phyloP scores from a whole-genome alignment of 352 stramenopile genomes.

The Elongisporangium anandrum region DNA sequence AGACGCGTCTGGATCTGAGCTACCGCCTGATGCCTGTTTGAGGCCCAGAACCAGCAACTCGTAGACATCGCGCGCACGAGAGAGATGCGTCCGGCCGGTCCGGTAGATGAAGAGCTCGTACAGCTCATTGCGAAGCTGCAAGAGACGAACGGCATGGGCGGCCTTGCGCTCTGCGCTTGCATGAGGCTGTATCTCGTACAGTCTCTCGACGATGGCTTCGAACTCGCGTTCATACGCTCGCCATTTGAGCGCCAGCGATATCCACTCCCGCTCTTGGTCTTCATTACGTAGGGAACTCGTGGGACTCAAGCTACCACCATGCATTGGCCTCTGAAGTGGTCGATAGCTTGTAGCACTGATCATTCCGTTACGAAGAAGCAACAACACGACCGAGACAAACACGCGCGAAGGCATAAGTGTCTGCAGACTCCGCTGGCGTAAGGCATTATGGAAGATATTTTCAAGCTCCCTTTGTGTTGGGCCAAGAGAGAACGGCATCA shows the following conservation, averaged over 20 bases:
- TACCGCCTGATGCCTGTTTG: neutral
- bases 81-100: constrained; percentile 16
- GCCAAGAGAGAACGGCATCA: constrained; percentile 40
- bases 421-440: constrained; percentile 50
- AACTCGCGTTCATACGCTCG: constrained; percentile 42
- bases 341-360: constrained; percentile 53
- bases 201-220: constrained; percentile 39
- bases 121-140: constrained; percentile 51
- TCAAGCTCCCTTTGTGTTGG: constrained; percentile 43
- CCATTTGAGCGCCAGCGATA: constrained; percentile 51
- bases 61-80: constrained; percentile 29
- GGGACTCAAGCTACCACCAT: neutral
- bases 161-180: constrained; percentile 1
- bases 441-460: constrained; percentile 67
- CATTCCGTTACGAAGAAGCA: constrained; percentile 51
- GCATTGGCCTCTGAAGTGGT: constrained; percentile 17
- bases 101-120: constrained; percentile 44
- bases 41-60: constrained; percentile 21
- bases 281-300: neutral
- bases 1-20: neutral
- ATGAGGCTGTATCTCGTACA: constrained; percentile 20
- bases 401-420: constrained; percentile 52
- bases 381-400: constrained; percentile 58
- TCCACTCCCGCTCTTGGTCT: constrained; percentile 6
- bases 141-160: constrained; percentile 23